Conservation (phyloP, 208 protist species). For the Leishmania amazonensis region DNA sequence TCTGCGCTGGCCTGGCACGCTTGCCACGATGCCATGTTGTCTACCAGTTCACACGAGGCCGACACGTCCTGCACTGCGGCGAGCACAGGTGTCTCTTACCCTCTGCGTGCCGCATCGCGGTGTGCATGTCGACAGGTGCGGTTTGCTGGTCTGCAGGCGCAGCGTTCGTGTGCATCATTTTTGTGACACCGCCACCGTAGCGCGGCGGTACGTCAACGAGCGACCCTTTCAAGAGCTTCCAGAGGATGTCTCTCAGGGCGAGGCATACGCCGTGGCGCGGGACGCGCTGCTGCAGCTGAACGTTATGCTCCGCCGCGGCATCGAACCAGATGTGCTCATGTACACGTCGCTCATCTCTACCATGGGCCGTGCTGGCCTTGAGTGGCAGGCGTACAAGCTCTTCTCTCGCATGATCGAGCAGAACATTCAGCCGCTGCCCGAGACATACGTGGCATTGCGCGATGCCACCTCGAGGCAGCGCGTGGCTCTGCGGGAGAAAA, state of each 20-base stretch:
- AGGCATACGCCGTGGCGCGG: constrained; percentile 71
- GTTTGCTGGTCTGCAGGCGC: constrained; percentile 6
- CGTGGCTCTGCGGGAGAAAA: constrained; percentile 63
- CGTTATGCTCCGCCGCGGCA: constrained; percentile 91
- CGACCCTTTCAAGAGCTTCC: constrained; percentile 65
- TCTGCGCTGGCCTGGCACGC: neutral
- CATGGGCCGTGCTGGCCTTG: constrained; percentile 84
- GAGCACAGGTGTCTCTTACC: neutral
- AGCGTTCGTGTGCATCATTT: neutral
- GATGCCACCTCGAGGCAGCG: constrained; percentile 76
- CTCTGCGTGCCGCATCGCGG: neutral
- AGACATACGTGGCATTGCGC: constrained; percentile 89
- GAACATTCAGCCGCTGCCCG: constrained; percentile 80
- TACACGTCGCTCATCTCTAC: constrained; percentile 92
- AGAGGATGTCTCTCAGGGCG: constrained; percentile 46
- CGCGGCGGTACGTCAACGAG: constrained; percentile 56
- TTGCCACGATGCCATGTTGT: neutral
- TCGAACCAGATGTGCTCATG: constrained; percentile 91
- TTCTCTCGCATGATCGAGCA: constrained; percentile 93
- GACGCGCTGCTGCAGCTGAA: constrained; percentile 93
- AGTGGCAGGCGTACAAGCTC: constrained; percentile 95
- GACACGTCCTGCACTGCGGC: neutral
- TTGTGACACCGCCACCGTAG: neutral
- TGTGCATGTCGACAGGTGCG: neutral
- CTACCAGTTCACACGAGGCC: neutral